Evolutionary conservation across 1,139 yeast species (phyloP).

Genomic region (Debaryomyces singareniensis): DNA sequence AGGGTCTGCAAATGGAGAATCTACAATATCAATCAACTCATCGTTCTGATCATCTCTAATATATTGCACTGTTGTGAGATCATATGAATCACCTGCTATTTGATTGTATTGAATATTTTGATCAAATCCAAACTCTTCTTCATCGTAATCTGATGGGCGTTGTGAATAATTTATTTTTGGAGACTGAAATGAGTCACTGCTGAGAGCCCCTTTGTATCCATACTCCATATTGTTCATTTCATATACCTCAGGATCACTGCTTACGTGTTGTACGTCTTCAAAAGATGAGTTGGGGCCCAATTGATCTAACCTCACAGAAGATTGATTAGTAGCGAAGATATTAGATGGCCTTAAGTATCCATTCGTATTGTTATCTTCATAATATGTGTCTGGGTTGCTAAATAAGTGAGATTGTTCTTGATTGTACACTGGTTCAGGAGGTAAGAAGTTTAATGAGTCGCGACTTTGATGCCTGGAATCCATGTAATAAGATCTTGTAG

Average conservation of each 20-base stretch:
- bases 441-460: conserved; percentile 25
- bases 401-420: conserved; percentile 15
- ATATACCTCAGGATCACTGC: conserved; percentile 10
- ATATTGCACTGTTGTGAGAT: conserved; percentile 29
- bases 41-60: conserved; percentile 4
- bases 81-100: conserved; percentile 41
- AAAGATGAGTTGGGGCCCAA: conserved; percentile 13
- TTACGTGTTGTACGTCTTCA: conserved; percentile 9
- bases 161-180: conserved; percentile 19
- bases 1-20: conserved; percentile 29
- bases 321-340: conserved; percentile 19
- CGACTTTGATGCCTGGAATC: conserved; percentile 9
- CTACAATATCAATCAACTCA: conserved; percentile 11
- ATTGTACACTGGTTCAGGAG: conserved; percentile 24
- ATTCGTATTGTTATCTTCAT: conserved; percentile 12
- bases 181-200: conserved; percentile 26
- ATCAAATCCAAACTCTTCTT: conserved; percentile 38
- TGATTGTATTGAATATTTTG: conserved; percentile 34
- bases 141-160: conserved; percentile 43
- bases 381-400: conserved; percentile 18
- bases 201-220: conserved; percentile 8
- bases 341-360: conserved; percentile 12
- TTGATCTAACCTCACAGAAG: conserved; percentile 13
- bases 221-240: conserved; percentile 24
- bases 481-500: too few relatives aligned